Percentiles rank a stretch among this genome's conserved stretches.
Conservation (phyloP, 23 red algal genomes). For the Gracilaria gracilis region DNA sequence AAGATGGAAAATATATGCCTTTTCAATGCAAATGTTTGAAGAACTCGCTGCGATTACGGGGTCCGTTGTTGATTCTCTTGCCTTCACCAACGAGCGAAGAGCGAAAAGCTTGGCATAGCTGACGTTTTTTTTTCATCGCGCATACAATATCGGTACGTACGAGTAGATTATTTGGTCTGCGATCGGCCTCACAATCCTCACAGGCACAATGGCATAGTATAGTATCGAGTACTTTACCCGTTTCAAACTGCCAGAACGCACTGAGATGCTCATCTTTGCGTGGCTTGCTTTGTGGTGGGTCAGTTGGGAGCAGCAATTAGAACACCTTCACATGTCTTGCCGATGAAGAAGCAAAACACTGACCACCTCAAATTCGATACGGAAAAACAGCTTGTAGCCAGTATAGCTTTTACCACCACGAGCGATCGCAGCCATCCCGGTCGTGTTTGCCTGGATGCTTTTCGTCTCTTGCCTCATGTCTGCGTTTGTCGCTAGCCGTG, state of each 20-base stretch:
- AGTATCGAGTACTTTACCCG: constrained; percentile 48
- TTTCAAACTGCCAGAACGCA: constrained; percentile 23
- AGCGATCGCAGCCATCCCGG: constrained; percentile 28
- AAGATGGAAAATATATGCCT: constrained; percentile 42
- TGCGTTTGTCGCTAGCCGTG: constrained; percentile 34
- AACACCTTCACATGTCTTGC: neutral
- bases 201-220: constrained; percentile 54
- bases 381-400: constrained; percentile 36
- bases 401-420: constrained; percentile 50
- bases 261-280: constrained; percentile 57
- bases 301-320: constrained; percentile 2
- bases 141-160: neutral
- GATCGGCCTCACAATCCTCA: constrained; percentile 48
- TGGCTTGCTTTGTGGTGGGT: constrained; percentile 73
- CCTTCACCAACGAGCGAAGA: neutral
- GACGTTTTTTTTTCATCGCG: neutral
- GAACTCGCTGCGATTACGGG: constrained; percentile 46
- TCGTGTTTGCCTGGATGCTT: constrained; percentile 71
- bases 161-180: constrained; percentile 40
- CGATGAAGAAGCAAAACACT: neutral
- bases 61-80: constrained; percentile 30
- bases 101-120: neutral
- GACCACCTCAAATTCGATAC: too few relatives aligned
- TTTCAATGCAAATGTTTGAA: constrained; percentile 50
- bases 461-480: constrained; percentile 34